These are phyloP conservation scores for Acanthochlamys bracteata DNA, from an alignment of 106 monocot genomes.

Conservation along the genomic window DNA sequence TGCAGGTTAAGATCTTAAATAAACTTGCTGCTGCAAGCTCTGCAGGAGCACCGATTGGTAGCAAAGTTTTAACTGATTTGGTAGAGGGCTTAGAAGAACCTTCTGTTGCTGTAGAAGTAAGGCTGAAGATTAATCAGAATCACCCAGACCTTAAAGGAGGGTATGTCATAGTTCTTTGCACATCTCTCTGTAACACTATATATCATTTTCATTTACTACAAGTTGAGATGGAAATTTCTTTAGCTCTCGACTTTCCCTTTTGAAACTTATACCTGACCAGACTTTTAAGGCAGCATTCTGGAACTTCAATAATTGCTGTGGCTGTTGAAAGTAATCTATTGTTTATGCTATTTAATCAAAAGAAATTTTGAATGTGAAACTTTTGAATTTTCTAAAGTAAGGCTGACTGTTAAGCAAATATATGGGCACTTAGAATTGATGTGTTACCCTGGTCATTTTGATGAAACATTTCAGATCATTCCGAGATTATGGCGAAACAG, in stretches of 20 bases:
- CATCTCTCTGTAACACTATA: not conserved
- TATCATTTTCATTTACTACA: too few species aligned
- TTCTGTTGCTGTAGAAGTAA: slow-evolving; percentile 71
- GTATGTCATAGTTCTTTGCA: slow-evolving; percentile 24
- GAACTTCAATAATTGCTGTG: too few species aligned
- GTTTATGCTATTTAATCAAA: not conserved
- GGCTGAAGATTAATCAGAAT: slow-evolving; percentile 88
- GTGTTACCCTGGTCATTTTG: too few species aligned
- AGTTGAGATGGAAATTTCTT: too few species aligned
- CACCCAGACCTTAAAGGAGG: slow-evolving; percentile 80
- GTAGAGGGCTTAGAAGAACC: slow-evolving; percentile 87
- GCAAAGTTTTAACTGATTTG: slow-evolving; percentile 80
- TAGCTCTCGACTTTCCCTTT: too few species aligned
- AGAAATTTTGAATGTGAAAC: too few species aligned
- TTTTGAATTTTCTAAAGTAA: too few species aligned
- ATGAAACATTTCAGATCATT: slow-evolving; percentile 77
- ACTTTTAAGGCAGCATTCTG: too few species aligned
- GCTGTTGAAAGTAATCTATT: not conserved
- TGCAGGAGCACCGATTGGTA: slow-evolving; percentile 38
- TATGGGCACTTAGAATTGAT: too few species aligned
- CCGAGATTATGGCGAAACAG: slow-evolving; percentile 80
- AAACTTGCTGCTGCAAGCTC: slow-evolving; percentile 78
- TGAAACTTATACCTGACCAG: too few species aligned
- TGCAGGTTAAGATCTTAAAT: slow-evolving; percentile 88
- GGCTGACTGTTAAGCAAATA: too few species aligned